Percentiles rank a stretch among this genome's conserved stretches.
phyloP scores from a whole-genome alignment of 805 yeast species.

The Saccharomyces eubayanus region DNA sequence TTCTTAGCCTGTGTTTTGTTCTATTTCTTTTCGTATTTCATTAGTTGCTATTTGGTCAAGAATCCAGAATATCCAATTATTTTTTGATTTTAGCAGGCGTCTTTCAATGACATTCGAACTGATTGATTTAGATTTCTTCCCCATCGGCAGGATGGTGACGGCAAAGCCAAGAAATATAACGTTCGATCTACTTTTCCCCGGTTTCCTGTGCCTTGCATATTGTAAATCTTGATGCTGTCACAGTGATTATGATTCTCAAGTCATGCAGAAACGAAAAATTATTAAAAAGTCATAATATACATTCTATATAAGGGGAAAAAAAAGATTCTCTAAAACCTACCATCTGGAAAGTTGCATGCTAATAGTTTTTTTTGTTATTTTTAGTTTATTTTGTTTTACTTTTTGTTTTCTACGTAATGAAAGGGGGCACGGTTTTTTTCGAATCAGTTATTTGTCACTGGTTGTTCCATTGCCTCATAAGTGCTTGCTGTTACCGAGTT shows the following conservation, averaged over 20 bases:
- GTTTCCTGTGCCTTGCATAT: neutral
- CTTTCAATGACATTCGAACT: neutral
- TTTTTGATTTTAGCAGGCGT: constrained; percentile 2
- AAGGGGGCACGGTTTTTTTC: neutral
- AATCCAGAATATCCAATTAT: constrained; percentile 24
- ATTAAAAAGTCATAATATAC: neutral
- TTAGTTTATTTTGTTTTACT: neutral
- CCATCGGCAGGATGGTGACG: neutral
- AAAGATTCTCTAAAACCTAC: neutral
- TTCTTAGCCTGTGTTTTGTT: constrained; percentile 11
- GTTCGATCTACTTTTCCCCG: neutral
- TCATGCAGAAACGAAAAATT: neutral
- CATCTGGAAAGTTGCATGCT: constrained; percentile 5
- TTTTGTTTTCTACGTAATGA: neutral
- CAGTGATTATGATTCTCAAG: neutral
- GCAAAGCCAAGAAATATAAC: neutral
- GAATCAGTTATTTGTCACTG: neutral
- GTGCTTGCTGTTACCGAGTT: neutral
- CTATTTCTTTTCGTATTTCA: constrained; percentile 19
- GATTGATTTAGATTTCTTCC: neutral
- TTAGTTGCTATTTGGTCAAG: constrained; percentile 23
- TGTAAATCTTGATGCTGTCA: neutral
- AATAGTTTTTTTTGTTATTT: constrained; percentile 4
- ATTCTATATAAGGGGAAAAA: neutral
- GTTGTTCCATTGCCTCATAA: neutral